phyloP scores from a whole-genome alignment of 768 basidiomycete genomes.

The Hortiboletus flavorubellus region DNA sequence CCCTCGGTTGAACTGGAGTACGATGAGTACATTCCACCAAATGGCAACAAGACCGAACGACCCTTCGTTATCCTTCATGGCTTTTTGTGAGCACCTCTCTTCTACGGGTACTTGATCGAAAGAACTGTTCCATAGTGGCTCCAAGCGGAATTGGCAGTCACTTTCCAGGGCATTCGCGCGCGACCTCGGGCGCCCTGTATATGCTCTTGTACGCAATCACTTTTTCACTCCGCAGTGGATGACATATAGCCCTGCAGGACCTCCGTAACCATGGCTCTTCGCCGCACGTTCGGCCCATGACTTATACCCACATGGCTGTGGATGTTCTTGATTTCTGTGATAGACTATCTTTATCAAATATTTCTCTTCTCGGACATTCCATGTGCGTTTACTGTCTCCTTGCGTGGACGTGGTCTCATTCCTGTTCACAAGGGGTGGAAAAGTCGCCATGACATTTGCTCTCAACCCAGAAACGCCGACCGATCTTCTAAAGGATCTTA shows the following conservation, averaged over 20 bases:
- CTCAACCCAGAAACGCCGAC: constrained; percentile 41
- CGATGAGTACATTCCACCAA: constrained; percentile 29
- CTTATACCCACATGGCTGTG: constrained; percentile 73
- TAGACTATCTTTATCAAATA: constrained; percentile 48
- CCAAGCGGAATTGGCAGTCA: constrained; percentile 86
- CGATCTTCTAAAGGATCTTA: constrained; percentile 49
- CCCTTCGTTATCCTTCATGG: constrained; percentile 62
- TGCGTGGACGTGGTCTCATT: neutral
- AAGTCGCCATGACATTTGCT: constrained; percentile 73
- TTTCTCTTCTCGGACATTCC: constrained; percentile 84
- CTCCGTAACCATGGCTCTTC: constrained; percentile 88
- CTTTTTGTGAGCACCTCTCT: constrained; percentile 47
- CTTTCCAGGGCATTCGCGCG: constrained; percentile 72
- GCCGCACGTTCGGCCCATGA: constrained; percentile 70
- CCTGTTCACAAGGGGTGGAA: constrained; percentile 68
- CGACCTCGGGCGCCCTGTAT: constrained; percentile 64
- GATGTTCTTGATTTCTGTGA: constrained; percentile 72
- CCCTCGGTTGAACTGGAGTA: constrained; percentile 30
- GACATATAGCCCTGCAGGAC: constrained; percentile 47
- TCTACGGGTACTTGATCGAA: neutral
- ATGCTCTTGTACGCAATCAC: constrained; percentile 53
- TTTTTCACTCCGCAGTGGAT: neutral
- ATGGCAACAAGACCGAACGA: constrained; percentile 32
- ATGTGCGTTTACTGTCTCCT: constrained; percentile 53
- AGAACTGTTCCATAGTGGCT: constrained; percentile 50